Percentiles rank a stretch among this genome's conserved stretches.
These are phyloP conservation scores for Xylaria scruposa DNA, from an alignment of 495 filamentous ascomycete species.

Conservation along the genomic window DNA sequence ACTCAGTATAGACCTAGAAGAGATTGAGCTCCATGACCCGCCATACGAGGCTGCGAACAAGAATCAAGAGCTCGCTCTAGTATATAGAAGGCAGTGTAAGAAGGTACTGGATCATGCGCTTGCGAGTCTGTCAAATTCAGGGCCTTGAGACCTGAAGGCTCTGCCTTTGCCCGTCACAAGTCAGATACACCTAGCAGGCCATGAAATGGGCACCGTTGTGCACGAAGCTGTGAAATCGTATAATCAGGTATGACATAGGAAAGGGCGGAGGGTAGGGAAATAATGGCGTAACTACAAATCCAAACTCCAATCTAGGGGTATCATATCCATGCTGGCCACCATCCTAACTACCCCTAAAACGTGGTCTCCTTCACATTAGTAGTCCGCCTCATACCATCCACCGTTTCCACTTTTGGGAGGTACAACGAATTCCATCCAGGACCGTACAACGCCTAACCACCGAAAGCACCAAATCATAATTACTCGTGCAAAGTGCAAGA, in stretches of 20 bases:
- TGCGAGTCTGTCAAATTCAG: constrained; percentile 32
- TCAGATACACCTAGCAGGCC: not conserved
- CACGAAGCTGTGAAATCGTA: not conserved
- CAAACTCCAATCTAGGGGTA: constrained; percentile 29
- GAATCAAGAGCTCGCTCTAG: constrained; percentile 50
- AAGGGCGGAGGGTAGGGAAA: constrained; percentile 1
- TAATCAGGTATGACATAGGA: constrained; percentile 5
- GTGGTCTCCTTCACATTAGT: not conserved
- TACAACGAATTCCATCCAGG: not conserved
- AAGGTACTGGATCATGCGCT: constrained; percentile 47
- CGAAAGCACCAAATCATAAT: not conserved
- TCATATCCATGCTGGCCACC: constrained; percentile 25
- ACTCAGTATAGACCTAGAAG: constrained; percentile 41
- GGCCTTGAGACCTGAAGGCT: not conserved
- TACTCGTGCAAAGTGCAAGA: not conserved
- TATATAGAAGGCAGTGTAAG: constrained; percentile 49
- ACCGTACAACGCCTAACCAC: constrained; percentile 11
- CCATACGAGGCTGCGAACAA: constrained; percentile 41
- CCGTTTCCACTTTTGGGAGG: not conserved
- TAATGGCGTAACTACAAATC: constrained; percentile 3
- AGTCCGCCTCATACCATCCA: not conserved
- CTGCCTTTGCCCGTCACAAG: not conserved
- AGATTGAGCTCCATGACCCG: constrained; percentile 40
- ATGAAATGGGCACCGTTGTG: not conserved
- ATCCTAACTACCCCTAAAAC: constrained; percentile 8